phyloP scores from a whole-genome alignment of 805 yeast genomes.

The Cyberlindnera xylosilytica region DNA sequence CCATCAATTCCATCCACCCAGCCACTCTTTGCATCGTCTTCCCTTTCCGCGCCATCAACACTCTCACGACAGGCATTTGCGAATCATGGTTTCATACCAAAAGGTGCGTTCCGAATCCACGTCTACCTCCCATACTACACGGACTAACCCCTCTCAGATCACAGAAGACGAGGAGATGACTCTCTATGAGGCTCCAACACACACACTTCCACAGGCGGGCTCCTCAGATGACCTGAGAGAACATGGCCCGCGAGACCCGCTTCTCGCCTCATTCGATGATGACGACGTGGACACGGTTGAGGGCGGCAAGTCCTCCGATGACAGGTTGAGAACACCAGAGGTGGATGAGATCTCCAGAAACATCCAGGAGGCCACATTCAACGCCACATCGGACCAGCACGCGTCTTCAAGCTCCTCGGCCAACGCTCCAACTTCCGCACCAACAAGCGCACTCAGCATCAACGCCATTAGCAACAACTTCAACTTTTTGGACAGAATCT shows the following conservation, averaged over 20 bases:
- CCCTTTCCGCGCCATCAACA: background rate
- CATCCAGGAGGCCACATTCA: slow-evolving; percentile 8
- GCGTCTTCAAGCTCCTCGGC: slow-evolving; percentile 2
- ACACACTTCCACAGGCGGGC: slow-evolving; percentile 1
- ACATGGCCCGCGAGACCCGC: slow-evolving; percentile 8
- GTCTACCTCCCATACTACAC: no score
- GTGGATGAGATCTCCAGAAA: slow-evolving; percentile 7
- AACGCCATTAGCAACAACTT: slow-evolving; percentile 33
- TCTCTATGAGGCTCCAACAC: slow-evolving; percentile 7
- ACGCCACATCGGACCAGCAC: slow-evolving; percentile 3
- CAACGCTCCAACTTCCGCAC: background rate
- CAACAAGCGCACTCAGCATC: slow-evolving; percentile 5
- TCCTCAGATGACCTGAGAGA: slow-evolving; percentile 6
- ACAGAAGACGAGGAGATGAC: slow-evolving; percentile 10
- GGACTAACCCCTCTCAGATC: background rate
- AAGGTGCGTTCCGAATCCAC: background rate
- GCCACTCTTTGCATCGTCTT: no score
- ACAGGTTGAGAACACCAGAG: slow-evolving; percentile 8
- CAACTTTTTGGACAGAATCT: slow-evolving; percentile 37
- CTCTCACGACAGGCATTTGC: background rate
- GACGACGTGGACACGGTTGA: slow-evolving; percentile 3
- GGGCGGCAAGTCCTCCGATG: slow-evolving; percentile 12
- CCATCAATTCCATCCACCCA: no score
- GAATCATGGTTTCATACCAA: slow-evolving; percentile 1
- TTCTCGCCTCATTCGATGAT: slow-evolving; percentile 13